Evolutionary conservation across 352 stramenopile species (phyloP).

Genomic region (Phytophthora multivora): DNA sequence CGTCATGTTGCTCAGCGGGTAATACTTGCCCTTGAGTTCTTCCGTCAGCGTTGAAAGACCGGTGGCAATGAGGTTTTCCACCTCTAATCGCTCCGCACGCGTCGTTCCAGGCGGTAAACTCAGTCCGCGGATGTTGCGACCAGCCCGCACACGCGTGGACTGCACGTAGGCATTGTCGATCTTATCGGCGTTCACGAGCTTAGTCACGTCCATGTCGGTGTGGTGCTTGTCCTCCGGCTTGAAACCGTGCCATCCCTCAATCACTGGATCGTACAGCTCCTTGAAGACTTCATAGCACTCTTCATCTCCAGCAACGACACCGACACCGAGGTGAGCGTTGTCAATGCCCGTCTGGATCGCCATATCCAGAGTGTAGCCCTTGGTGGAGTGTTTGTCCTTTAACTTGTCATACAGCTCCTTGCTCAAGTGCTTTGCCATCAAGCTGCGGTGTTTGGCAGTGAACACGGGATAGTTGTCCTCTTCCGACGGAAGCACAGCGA

Average conservation of each 20-base stretch:
- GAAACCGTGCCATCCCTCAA: conserved; percentile 88
- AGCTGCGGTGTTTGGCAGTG: conserved; percentile 79
- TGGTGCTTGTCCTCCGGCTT: conserved; percentile 80
- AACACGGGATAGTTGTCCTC: conserved; percentile 83
- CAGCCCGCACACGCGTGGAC: conserved; percentile 92
- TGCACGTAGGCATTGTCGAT: conserved; percentile 87
- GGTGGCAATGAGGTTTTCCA: conserved; percentile 87
- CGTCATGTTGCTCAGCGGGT: conserved; percentile 89
- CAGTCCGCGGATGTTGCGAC: conserved; percentile 90
- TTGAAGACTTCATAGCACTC: conserved; percentile 86
- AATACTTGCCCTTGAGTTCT: conserved; percentile 89
- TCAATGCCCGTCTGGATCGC: conserved; percentile 89
- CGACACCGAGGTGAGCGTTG: conserved; percentile 80
- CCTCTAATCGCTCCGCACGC: conserved; percentile 74
- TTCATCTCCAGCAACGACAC: conserved; percentile 86
- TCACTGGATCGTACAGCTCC: conserved; percentile 83
- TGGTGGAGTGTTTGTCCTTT: conserved; percentile 70
- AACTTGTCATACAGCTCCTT: conserved; percentile 84
- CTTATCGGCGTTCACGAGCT: conserved; percentile 72
- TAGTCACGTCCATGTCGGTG: conserved; percentile 82
- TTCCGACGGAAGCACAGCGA: conserved; percentile 58
- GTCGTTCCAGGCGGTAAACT: conserved; percentile 88
- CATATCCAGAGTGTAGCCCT: conserved; percentile 86
- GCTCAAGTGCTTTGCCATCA: conserved; percentile 88
- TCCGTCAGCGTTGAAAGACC: conserved; percentile 71